Percentiles rank a stretch among this genome's conserved stretches.
phyloP scores from a whole-genome alignment of 495 filamentous ascomycete species.

The Friedmanniomyces simplex region DNA sequence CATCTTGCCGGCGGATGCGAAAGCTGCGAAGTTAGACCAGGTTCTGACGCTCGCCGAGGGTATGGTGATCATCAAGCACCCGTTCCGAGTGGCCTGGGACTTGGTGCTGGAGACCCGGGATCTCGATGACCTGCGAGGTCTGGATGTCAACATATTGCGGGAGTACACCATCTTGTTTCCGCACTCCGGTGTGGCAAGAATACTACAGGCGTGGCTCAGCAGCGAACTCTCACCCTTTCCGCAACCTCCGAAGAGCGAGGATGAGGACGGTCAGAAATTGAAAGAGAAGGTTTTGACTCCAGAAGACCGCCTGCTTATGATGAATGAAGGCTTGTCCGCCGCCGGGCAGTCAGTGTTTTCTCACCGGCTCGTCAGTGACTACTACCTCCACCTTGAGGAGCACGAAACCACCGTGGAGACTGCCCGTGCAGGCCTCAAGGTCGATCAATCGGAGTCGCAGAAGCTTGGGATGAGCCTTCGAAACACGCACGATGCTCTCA shows the following conservation, averaged over 20 bases:
- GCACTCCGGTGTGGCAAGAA: constrained; percentile 65
- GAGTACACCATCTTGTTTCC: constrained; percentile 81
- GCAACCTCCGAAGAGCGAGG: constrained; percentile 30
- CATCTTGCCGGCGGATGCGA: constrained; percentile 53
- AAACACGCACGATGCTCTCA: constrained; percentile 61
- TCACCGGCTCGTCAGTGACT: constrained; percentile 73
- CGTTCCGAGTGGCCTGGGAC: constrained; percentile 81
- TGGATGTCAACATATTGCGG: constrained; percentile 56
- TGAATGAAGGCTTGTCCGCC: constrained; percentile 70
- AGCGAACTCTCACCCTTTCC: constrained; percentile 81
- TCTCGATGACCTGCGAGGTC: constrained; percentile 54
- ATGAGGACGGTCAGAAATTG: constrained; percentile 31
- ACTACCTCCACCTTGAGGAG: constrained; percentile 78
- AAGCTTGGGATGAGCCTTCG: constrained; percentile 56
- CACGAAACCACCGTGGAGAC: constrained; percentile 73
- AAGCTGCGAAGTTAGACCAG: constrained; percentile 54
- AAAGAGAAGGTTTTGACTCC: constrained; percentile 38
- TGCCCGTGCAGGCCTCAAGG: constrained; percentile 57
- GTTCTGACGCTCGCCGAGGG: constrained; percentile 68
- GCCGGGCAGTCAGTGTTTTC: constrained; percentile 65
- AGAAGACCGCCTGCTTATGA: constrained; percentile 66
- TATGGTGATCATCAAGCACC: constrained; percentile 93
- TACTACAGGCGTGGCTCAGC: constrained; percentile 67
- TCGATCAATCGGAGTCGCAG: constrained; percentile 47
- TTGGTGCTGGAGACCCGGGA: constrained; percentile 85